These are phyloP conservation scores for Zea luxurians DNA, from an alignment of 176 grass and related monocot genomes.

Conservation along the genomic window DNA sequence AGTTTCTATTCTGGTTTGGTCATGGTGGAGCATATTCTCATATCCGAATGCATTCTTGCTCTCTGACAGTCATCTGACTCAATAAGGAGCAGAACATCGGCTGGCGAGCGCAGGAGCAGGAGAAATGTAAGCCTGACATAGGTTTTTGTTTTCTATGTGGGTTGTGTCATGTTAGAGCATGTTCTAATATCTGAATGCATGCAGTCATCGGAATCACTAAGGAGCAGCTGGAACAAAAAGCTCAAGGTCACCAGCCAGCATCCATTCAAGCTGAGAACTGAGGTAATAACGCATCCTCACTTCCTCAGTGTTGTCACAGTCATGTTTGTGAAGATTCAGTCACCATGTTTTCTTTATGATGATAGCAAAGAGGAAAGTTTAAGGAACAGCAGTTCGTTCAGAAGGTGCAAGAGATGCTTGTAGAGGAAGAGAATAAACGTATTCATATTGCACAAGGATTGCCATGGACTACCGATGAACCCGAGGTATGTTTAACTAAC, in stretches of 20 bases:
- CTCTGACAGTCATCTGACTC: slow-evolving; percentile 64
- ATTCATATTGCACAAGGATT: slow-evolving; percentile 86
- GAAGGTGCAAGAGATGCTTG: slow-evolving; percentile 81
- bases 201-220: slow-evolving; percentile 64
- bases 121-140: slow-evolving; percentile 29
- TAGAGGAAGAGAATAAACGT: slow-evolving; percentile 76
- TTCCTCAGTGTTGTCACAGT: neutral
- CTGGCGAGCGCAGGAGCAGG: slow-evolving; percentile 52
- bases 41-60: neutral
- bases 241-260: slow-evolving; percentile 85
- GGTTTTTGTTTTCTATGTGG: neutral
- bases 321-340: slow-evolving; percentile 6
- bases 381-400: slow-evolving; percentile 81
- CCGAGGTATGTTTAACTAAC: slow-evolving; percentile 54
- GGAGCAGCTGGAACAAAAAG: slow-evolving; percentile 78
- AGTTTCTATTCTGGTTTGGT: neutral
- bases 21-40: neutral
- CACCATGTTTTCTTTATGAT: neutral
- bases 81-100: slow-evolving; percentile 31
- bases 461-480: slow-evolving; percentile 91
- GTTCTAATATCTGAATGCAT: slow-evolving; percentile 3
- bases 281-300: slow-evolving; percentile 47
- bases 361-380: slow-evolving; percentile 74
- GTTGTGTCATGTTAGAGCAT: neutral
- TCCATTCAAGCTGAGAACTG: slow-evolving; percentile 94